These are phyloP conservation scores for Xylaria multiplex DNA, from an alignment of 2,329 filamentous ascomycete genomes.

Conservation along the genomic window DNA sequence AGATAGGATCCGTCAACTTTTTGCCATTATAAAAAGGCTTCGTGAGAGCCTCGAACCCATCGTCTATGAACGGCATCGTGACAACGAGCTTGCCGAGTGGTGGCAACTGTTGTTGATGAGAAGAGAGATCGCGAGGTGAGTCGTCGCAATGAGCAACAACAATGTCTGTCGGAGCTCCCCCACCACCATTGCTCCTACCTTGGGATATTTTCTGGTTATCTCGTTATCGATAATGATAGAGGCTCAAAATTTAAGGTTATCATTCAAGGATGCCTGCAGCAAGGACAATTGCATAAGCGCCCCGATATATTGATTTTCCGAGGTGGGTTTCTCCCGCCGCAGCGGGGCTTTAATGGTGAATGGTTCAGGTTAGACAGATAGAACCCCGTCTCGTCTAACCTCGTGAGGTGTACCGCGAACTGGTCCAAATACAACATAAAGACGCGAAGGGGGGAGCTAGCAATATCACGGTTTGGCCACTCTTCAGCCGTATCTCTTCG, in stretches of 20 bases:
- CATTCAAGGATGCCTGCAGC: constrained; percentile 36
- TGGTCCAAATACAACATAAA: neutral
- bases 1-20: constrained; percentile 72
- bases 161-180: constrained; percentile 18
- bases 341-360: neutral
- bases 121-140: constrained; percentile 28
- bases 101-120: constrained; percentile 27
- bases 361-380: neutral
- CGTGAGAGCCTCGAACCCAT: constrained; percentile 72
- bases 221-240: constrained; percentile 37
- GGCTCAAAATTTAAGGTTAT: constrained; percentile 41
- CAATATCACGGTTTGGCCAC: neutral
- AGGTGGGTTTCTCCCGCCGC: neutral
- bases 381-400: too few species aligned
- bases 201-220: constrained; percentile 32
- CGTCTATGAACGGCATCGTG: constrained; percentile 65
- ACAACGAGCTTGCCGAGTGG: constrained; percentile 29
- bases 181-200: constrained; percentile 31
- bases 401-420: neutral
- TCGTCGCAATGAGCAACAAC: constrained; percentile 25
- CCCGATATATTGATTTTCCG: constrained; percentile 35
- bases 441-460: too few species aligned
- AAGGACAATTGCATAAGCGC: constrained; percentile 29
- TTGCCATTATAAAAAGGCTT: constrained; percentile 76
- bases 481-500: neutral